These are phyloP conservation scores for Lyophyllum atratum DNA, from an alignment of 768 basidiomycete species.

Conservation along the genomic window DNA sequence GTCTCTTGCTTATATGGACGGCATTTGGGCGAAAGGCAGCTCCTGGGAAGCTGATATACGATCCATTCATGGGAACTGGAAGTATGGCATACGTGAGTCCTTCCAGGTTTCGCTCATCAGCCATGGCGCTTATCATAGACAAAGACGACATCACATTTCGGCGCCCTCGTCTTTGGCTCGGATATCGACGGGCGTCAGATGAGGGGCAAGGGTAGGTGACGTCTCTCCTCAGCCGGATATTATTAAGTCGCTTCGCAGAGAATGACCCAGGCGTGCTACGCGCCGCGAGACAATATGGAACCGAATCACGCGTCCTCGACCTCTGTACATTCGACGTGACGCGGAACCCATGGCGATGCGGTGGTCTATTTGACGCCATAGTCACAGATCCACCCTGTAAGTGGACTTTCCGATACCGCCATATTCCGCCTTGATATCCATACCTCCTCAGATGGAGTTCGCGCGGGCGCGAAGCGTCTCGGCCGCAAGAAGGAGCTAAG, in stretches of 20 bases:
- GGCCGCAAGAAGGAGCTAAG: slow-evolving; percentile 62
- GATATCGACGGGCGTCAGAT: slow-evolving; percentile 98
- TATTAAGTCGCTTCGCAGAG: slow-evolving; percentile 25
- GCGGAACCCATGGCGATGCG: slow-evolving; percentile 83
- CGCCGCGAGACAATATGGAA: slow-evolving; percentile 84
- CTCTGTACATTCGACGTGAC: slow-evolving; percentile 94
- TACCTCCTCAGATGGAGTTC: slow-evolving; percentile 74
- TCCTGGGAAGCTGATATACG: slow-evolving; percentile 90
- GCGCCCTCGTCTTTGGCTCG: slow-evolving; percentile 84
- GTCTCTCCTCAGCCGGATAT: neutral
- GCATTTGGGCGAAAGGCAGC: slow-evolving; percentile 53
- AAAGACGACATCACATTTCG: slow-evolving; percentile 86
- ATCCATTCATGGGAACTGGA: slow-evolving; percentile 94
- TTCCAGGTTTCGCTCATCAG: neutral
- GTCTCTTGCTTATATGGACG: neutral
- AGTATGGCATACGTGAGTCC: slow-evolving; percentile 81
- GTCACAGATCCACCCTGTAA: slow-evolving; percentile 93
- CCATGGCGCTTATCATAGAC: neutral
- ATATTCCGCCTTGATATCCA: neutral
- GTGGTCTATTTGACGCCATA: slow-evolving; percentile 91
- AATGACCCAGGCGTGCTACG: slow-evolving; percentile 70
- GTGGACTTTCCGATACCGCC: slow-evolving; percentile 23
- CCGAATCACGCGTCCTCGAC: slow-evolving; percentile 73
- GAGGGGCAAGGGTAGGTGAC: slow-evolving; percentile 78
- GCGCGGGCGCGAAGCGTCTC: slow-evolving; percentile 83